Evolutionary conservation across 2,329 filamentous ascomycete genomes (phyloP), one percentile per base, ranked within the genome.

Genomic region (Nothophaeocryptopus gaeumannii): DNA sequence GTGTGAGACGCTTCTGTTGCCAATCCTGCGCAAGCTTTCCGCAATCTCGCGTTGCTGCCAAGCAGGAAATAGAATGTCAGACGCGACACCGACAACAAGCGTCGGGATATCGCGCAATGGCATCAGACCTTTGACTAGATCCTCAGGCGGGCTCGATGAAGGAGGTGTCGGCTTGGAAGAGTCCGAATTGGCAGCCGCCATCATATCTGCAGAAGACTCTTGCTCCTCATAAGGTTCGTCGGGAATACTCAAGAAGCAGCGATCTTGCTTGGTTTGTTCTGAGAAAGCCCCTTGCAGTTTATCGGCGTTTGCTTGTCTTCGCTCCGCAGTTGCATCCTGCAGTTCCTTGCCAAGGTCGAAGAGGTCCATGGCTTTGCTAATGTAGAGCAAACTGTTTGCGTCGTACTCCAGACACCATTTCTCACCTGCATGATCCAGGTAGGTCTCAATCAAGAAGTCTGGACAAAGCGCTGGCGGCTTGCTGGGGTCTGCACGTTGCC

Each of bases 391-490:
- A 65, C 90, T 96, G 72, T 99, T 99, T 20, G 93, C 84, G 64
- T 99, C 93, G 67, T 97, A 97, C 56, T 93, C 91, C 20, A 99
- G 78, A 67, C 90, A 96, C 76, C 95, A 99, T 71, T 99, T 99
- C 74, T 99, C 93, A 14, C 93, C 93, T 0, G 93, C 93, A 64
- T 99, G 93, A 70, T 99, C 93, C 13, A 99, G 81, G 67, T 99
- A 99, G 0, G 93, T 99, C 73, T 99, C 93, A 59, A 99, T 96
- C 16, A 99, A 77, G 65, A 97, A 99, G 67, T 99, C 93, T 0
- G 93, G 91, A 63, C 93, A 99, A n/a, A 99, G 73, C 0, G 93
- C 93, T 0, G 93, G 93, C 3, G 88, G 90, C 60, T 89, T 90
- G 59, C 81, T 83, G 0, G 89, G 79, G 67, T 99, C 93, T 11